Conservation (phyloP, 1,284 basidiomycete species). For the Papiliotrema nemorosa region DNA sequence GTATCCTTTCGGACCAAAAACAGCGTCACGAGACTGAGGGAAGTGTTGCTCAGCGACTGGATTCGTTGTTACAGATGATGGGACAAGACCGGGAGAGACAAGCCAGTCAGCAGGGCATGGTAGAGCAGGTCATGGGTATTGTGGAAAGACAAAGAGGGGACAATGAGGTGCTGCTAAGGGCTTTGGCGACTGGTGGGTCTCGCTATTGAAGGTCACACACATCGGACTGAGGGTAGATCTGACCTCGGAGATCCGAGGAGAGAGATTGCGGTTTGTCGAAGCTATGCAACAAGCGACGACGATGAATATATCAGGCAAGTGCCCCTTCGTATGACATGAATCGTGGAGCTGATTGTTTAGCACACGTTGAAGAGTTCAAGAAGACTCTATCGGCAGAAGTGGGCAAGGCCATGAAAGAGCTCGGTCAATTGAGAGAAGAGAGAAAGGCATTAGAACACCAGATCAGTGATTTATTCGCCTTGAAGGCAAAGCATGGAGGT, state of each 20-base stretch:
- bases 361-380: conserved; percentile 66
- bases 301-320: conserved; percentile 72
- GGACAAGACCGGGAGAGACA: conserved; percentile 36
- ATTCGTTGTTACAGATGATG: conserved; percentile 40
- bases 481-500: conserved; percentile 43
- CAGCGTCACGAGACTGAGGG: conserved; percentile 25
- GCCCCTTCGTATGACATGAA: not conserved
- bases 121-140: conserved; percentile 59
- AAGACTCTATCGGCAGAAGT: conserved; percentile 50
- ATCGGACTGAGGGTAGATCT: conserved; percentile 53
- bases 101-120: conserved; percentile 27
- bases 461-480: conserved; percentile 46
- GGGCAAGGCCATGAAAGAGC: conserved; percentile 63
- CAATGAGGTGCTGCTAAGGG: conserved; percentile 63
- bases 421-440: conserved; percentile 67
- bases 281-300: conserved; percentile 85
- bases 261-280: conserved; percentile 77
- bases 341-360: conserved; percentile 47
- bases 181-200: conserved; percentile 60
- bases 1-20: conserved; percentile 42
- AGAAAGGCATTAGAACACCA: conserved; percentile 65
- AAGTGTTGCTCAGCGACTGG: conserved; percentile 33
- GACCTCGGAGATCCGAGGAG: conserved; percentile 73
- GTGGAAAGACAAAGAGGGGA: conserved; percentile 66
- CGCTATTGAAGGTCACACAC: not conserved